Conservation (phyloP, 257 asterid genomes). For the Penstemon davidsonii region DNA sequence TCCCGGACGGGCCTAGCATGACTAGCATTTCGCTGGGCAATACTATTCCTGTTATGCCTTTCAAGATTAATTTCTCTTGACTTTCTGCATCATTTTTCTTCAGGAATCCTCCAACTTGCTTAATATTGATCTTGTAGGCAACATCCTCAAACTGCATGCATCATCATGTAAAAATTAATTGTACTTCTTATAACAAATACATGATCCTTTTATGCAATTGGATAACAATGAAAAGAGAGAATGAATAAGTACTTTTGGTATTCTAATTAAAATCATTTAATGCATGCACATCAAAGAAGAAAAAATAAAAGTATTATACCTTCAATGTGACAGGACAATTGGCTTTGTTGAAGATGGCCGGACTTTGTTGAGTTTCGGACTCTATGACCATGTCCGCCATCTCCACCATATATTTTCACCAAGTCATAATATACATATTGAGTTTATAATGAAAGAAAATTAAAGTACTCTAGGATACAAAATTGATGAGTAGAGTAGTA, state of each 20-base stretch:
- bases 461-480: no score
- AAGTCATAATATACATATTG: no score
- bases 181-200: not conserved
- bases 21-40: slow-evolving; percentile 66
- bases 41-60: slow-evolving; percentile 51
- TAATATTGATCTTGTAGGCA: slow-evolving; percentile 38
- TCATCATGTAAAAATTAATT: no score
- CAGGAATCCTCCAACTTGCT: slow-evolving; percentile 22
- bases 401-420: slow-evolving; percentile 13
- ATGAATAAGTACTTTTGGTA: no score
- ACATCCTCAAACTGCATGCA: slow-evolving; percentile 59
- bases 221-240: not conserved
- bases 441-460: no score
- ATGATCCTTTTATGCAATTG: not conserved
- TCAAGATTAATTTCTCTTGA: slow-evolving; percentile 48
- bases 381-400: slow-evolving; percentile 41
- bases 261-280: not conserved
- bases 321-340: slow-evolving; percentile 50
- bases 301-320: slow-evolving; percentile 27
- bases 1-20: slow-evolving; percentile 74
- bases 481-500: no score
- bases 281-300: not conserved
- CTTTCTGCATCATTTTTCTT: slow-evolving; percentile 22
- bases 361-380: slow-evolving; percentile 6
- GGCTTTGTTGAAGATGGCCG: slow-evolving; percentile 48